phyloP scores from a whole-genome alignment of 1,284 basidiomycete genomes.

The Erythrobasidium hasegawianum region DNA sequence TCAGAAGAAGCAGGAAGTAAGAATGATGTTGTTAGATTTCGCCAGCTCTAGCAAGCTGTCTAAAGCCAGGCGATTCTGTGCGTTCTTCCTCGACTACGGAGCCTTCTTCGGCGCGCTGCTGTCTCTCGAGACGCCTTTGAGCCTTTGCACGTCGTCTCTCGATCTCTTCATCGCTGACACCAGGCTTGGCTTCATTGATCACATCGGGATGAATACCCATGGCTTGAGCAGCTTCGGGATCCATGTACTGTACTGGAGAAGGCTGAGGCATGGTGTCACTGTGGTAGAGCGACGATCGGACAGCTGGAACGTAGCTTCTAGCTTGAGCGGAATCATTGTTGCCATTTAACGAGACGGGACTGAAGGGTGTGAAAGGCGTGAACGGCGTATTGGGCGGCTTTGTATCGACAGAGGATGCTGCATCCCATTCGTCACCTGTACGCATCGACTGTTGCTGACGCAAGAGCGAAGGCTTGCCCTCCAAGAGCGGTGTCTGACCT shows the following conservation, averaged over 20 bases:
- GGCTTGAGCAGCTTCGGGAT: constrained; percentile 32
- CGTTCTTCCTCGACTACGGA: constrained; percentile 21
- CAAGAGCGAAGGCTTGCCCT: constrained; percentile 7
- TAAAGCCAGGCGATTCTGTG: constrained; percentile 14
- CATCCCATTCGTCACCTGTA: constrained; percentile 2
- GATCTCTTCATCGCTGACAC: constrained; percentile 29
- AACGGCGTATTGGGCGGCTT: constrained; percentile 10
- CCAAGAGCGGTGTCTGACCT: constrained; percentile 19
- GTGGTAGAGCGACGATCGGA: constrained; percentile 14
- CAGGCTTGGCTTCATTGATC: constrained; percentile 16
- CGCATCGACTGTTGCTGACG: background rate
- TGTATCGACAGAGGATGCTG: background rate
- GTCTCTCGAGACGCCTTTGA: constrained; percentile 28
- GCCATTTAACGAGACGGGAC: constrained; percentile 11
- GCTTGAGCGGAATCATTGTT: background rate
- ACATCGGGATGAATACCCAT: constrained; percentile 35
- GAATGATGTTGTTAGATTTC: background rate
- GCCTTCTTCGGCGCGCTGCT: constrained; percentile 27
- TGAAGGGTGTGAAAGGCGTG: constrained; percentile 26
- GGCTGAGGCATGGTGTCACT: constrained; percentile 17
- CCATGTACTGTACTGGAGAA: constrained; percentile 26
- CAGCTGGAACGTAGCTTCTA: background rate
- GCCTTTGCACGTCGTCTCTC: constrained; percentile 25
- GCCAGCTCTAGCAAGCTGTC: constrained; percentile 9
- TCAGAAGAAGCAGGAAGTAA: too few relatives aligned